A percentile compares a stretch with the other conserved stretches of the same genome.
Evolutionary conservation across 768 basidiomycete genomes (phyloP).

Genomic region (Wakefieldia striispora): DNA sequence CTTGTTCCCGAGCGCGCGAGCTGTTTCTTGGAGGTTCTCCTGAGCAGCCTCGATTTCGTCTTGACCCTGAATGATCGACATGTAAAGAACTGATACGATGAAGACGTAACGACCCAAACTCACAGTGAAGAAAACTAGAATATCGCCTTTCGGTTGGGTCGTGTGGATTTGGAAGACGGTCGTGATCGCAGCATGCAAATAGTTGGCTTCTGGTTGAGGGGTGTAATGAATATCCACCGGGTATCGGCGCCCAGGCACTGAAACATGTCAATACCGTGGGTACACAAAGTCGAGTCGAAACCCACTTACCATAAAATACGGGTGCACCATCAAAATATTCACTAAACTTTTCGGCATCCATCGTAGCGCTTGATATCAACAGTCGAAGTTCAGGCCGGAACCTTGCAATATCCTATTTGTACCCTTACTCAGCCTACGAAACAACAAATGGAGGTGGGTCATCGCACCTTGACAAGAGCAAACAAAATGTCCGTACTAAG

Average conservation of each 20-base stretch:
- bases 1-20: slow-evolving; percentile 93
- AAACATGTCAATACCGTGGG: slow-evolving; percentile 3
- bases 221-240: slow-evolving; percentile 99
- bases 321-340: slow-evolving; percentile 97
- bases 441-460: slow-evolving; percentile 3
- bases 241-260: slow-evolving; percentile 95
- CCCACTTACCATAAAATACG: slow-evolving; percentile 77
- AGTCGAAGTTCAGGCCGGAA: slow-evolving; percentile 93
- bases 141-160: slow-evolving; percentile 96
- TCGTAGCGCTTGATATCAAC: slow-evolving; percentile 93
- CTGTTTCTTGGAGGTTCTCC: slow-evolving; percentile 94
- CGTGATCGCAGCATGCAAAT: slow-evolving; percentile 96
- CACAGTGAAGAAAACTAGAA: slow-evolving; percentile 95
- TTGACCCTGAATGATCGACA: slow-evolving; percentile 60
- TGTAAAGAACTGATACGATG: background rate
- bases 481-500: slow-evolving; percentile 98
- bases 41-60: slow-evolving; percentile 98
- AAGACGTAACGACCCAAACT: slow-evolving; percentile 22
- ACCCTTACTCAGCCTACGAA: slow-evolving; percentile 22
- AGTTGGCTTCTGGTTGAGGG: slow-evolving; percentile 98
- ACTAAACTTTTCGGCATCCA: slow-evolving; percentile 98
- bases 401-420: slow-evolving; percentile 83
- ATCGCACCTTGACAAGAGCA: slow-evolving; percentile 93
- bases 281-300: background rate
- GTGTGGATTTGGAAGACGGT: slow-evolving; percentile 99